Percentiles rank a stretch among this genome's conserved stretches.
Evolutionary conservation across 805 yeast species (phyloP).

Genomic region (Wickerhamiella azyma): DNA sequence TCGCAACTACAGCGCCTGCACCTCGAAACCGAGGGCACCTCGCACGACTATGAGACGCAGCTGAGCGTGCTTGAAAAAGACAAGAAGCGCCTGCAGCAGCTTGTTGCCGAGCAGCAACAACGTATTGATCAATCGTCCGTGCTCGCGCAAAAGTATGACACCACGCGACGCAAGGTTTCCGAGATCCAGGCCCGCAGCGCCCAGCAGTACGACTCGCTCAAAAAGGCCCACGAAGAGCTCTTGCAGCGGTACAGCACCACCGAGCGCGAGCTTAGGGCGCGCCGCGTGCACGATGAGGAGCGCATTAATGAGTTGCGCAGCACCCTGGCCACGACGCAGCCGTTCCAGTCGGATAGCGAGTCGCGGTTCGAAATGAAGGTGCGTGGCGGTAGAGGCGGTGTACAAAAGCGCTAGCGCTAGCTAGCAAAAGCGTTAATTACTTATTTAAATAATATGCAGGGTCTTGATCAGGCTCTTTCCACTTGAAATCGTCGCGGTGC

Average conservation of each 20-base stretch:
- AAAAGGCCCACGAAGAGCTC: conserved; percentile 21
- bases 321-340: conserved; percentile 3
- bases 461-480: conserved; percentile 43
- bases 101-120: conserved; percentile 4
- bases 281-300: conserved; percentile 22
- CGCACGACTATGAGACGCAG: conserved; percentile 6
- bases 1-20: not conserved
- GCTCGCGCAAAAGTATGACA: not conserved
- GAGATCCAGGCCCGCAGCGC: conserved; percentile 13
- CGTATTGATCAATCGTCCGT: conserved; percentile 1
- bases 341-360: conserved; percentile 3
- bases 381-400: conserved; percentile 2
- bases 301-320: conserved; percentile 19
- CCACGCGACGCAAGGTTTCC: conserved; percentile 8
- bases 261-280: conserved; percentile 20
- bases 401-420: not conserved
- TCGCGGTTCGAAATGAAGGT: not conserved
- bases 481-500: conserved; percentile 32
- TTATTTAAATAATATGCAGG: conserved; percentile 23
- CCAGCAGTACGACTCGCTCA: conserved; percentile 16
- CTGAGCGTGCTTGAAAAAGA: conserved; percentile 3
- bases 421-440: not conserved
- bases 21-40: conserved; percentile 4
- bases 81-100: not conserved
- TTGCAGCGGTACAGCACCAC: conserved; percentile 18